Evolutionary conservation across 1,139 yeast species (phyloP).

Genomic region (Saccharomycopsis hybrid): DNA sequence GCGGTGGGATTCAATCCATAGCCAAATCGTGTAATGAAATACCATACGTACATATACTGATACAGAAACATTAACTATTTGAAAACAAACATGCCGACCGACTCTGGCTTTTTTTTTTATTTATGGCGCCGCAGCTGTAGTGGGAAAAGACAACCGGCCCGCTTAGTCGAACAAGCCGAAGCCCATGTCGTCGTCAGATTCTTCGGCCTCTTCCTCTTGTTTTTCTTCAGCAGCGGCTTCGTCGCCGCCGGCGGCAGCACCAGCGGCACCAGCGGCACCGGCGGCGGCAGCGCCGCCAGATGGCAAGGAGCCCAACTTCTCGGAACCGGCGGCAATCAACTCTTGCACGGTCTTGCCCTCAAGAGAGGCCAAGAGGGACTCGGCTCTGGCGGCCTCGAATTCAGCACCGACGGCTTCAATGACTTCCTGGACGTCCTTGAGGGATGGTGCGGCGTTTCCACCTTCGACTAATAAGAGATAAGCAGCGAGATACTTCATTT

Average conservation of each 20-base stretch:
- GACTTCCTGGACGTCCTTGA: conserved; percentile 64
- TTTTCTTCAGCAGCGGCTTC: conserved; percentile 56
- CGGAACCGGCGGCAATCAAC: conserved; percentile 73
- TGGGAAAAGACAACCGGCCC: no score
- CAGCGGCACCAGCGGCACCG: conserved; percentile 46
- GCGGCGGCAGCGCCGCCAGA: conserved; percentile 77
- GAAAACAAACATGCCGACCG: no score
- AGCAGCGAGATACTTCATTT: conserved; percentile 87
- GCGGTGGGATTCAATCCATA: no score
- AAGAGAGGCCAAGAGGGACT: conserved; percentile 58
- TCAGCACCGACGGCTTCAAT: conserved; percentile 74
- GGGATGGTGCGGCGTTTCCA: conserved; percentile 73
- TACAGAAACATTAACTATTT: conserved; percentile 1
- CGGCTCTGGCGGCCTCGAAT: conserved; percentile 68
- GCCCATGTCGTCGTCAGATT: conserved; percentile 79
- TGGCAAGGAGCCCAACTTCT: conserved; percentile 79
- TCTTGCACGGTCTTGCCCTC: conserved; percentile 74
- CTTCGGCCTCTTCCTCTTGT: conserved; percentile 52
- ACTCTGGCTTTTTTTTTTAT: no score
- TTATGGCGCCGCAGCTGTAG: no score
- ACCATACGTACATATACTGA: no score
- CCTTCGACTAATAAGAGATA: conserved; percentile 82
- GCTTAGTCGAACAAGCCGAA: conserved; percentile 83
- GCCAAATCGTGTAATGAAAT: neutral
- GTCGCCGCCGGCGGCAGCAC: conserved; percentile 46